Conservation (phyloP, 305 asterid species). For the Fraxinus albicans region DNA sequence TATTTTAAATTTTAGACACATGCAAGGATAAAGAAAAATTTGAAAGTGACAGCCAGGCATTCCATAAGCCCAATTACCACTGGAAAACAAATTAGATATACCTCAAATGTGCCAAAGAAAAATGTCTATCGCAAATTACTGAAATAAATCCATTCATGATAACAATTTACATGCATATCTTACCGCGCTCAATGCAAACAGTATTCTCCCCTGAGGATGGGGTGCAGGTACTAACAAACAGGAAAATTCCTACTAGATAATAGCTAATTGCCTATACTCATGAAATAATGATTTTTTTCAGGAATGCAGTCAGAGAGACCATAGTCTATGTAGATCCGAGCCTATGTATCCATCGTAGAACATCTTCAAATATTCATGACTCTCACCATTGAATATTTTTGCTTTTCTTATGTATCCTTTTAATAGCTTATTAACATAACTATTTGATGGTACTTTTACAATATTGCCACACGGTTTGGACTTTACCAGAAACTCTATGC, state of each 20-base stretch:
- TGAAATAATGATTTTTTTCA: neutral
- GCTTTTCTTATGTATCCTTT: neutral
- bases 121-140: neutral
- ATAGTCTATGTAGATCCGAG: neutral
- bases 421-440: neutral
- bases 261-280: neutral
- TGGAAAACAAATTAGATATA: slow-evolving; percentile 10
- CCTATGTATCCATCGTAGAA: neutral
- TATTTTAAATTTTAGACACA: slow-evolving; percentile 14
- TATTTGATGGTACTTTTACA: neutral
- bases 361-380: neutral
- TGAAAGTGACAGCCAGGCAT: neutral
- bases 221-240: neutral
- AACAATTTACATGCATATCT: slow-evolving; percentile 3
- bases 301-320: neutral
- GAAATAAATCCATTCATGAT: slow-evolving; percentile 2
- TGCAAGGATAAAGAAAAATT: slow-evolving; percentile 1
- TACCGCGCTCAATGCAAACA: neutral
- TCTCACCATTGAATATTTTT: neutral
- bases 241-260: neutral
- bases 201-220: neutral
- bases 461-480: neutral
- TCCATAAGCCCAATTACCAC: neutral
- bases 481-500: neutral
- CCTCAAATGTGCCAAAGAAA: neutral